Conservation (phyloP, 2,329 filamentous ascomycete species). For the Diaporthe capsici region DNA sequence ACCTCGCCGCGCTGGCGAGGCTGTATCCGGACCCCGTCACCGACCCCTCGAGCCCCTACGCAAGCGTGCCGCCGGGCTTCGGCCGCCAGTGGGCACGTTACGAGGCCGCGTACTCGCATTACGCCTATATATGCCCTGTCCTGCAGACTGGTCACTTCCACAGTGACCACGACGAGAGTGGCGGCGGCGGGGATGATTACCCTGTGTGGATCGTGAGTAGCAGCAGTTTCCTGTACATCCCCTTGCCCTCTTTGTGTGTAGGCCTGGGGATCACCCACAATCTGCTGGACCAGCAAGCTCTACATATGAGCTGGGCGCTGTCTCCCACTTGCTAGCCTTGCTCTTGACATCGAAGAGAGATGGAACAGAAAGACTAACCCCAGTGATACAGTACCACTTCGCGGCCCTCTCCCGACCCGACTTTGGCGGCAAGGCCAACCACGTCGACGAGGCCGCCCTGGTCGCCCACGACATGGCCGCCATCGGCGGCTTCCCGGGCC, state of each 20-base stretch:
- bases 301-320: constrained; percentile 27
- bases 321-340: constrained; percentile 51
- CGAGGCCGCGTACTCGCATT: constrained; percentile 74
- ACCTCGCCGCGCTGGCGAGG: constrained; percentile 67
- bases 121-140: constrained; percentile 75
- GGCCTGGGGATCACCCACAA: background rate
- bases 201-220: constrained; percentile 30
- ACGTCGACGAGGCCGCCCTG: constrained; percentile 61
- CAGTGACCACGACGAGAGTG: constrained; percentile 1
- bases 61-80: constrained; percentile 53
- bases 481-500: constrained; percentile 53
- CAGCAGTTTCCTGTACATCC: background rate
- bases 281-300: no score
- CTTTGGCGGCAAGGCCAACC: constrained; percentile 56
- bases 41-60: constrained; percentile 57
- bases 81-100: constrained; percentile 70
- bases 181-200: background rate
- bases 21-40: constrained; percentile 74
- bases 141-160: constrained; percentile 68
- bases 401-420: constrained; percentile 54
- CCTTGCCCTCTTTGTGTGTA: background rate
- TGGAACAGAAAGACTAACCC: constrained; percentile 51
- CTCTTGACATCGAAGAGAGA: background rate
- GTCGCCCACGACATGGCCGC: constrained; percentile 59
- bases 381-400: constrained; percentile 65